A percentile compares a stretch with the other conserved stretches of the same genome.
phyloP scores from a whole-genome alignment of 176 grass and related monocot genomes.

The Carex kokanica region DNA sequence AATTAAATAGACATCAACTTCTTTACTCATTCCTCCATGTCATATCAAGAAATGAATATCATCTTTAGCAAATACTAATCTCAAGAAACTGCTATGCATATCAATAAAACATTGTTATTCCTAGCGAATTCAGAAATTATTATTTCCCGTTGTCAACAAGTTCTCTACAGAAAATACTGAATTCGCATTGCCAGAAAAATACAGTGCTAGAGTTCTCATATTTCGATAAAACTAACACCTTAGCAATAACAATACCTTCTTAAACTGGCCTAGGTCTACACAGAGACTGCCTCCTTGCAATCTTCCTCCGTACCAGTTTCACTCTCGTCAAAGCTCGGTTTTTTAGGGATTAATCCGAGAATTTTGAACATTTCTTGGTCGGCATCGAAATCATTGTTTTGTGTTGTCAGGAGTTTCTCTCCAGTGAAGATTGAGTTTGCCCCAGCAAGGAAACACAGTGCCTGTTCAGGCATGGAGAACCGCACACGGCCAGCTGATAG shows the following conservation, averaged over 20 bases:
- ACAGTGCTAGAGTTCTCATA: neutral
- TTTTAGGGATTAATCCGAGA: constrained; percentile 77
- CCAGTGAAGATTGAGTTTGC: constrained; percentile 92
- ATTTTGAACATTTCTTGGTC: constrained; percentile 96
- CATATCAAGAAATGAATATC: too few relatives aligned
- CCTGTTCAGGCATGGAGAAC: constrained; percentile 93
- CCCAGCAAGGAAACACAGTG: constrained; percentile 81
- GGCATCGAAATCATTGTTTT: constrained; percentile 73
- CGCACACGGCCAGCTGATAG: constrained; percentile 83
- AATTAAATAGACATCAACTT: too few relatives aligned
- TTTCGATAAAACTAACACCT: neutral
- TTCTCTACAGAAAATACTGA: neutral
- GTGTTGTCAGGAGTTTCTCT: constrained; percentile 73
- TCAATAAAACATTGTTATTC: too few relatives aligned
- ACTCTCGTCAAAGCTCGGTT: constrained; percentile 51
- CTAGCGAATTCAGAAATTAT: neutral
- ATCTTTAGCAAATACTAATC: too few relatives aligned
- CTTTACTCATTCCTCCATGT: too few relatives aligned
- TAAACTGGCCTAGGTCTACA: constrained; percentile 29
- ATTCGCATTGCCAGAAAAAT: neutral
- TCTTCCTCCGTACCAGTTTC: constrained; percentile 23
- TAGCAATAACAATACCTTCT: neutral
- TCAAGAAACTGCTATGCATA: too few relatives aligned
- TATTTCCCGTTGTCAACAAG: neutral
- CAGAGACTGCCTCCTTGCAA: constrained; percentile 41